A percentile compares a stretch with the other conserved stretches of the same genome.
phyloP scores from a whole-genome alignment of 169 alveolate species.

The Plasmodium chabaudi region DNA sequence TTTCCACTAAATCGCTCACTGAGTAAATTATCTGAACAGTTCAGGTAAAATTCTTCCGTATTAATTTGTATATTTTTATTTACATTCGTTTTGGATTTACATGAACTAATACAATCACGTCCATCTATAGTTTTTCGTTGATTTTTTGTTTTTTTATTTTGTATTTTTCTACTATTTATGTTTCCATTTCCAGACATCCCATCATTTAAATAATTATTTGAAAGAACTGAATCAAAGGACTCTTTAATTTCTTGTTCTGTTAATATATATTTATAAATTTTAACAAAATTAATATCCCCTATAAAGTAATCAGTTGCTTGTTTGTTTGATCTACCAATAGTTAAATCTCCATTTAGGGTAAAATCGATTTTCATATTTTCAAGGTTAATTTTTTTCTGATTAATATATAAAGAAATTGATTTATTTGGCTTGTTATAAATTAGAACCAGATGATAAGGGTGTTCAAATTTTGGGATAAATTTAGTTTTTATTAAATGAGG shows the following conservation, averaged over 20 bases:
- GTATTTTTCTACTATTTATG: background rate
- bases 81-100: constrained; percentile 56
- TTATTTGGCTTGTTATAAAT: constrained; percentile 58
- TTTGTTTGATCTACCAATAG: constrained; percentile 79
- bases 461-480: constrained; percentile 81
- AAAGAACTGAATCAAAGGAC: constrained; percentile 16
- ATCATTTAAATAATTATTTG: constrained; percentile 27
- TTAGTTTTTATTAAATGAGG: constrained; percentile 84
- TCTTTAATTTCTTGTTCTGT: constrained; percentile 82
- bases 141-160: background rate
- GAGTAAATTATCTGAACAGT: constrained; percentile 48
- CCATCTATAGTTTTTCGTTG: constrained; percentile 66
- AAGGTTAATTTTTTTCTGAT: constrained; percentile 22
- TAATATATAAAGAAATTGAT: constrained; percentile 70
- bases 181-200: background rate
- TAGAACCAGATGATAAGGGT: constrained; percentile 70
- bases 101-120: constrained; percentile 45
- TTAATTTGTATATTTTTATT: constrained; percentile 64
- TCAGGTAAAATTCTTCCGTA: constrained; percentile 42
- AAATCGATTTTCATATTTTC: constrained; percentile 34
- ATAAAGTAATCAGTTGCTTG: constrained; percentile 79
- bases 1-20: constrained; percentile 80
- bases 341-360: constrained; percentile 74
- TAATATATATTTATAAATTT: constrained; percentile 77
- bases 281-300: constrained; percentile 79